phyloP scores from a whole-genome alignment of 1,139 yeast genomes.

The Citeromyces siamensis region DNA sequence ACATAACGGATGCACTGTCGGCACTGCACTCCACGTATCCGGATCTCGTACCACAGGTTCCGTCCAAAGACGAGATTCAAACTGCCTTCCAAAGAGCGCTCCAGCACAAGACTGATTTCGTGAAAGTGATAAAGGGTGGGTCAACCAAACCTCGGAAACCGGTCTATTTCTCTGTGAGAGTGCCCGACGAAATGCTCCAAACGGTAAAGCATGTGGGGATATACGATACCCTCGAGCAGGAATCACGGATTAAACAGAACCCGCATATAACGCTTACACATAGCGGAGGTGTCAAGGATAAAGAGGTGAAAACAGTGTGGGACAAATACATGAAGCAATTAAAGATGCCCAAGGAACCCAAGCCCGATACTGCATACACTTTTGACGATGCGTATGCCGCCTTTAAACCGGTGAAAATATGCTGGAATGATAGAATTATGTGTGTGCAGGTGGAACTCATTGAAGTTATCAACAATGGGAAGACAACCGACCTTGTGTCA shows the following conservation, averaged over 20 bases:
- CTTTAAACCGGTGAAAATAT: constrained; percentile 29
- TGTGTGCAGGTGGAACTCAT: constrained; percentile 40
- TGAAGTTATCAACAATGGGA: constrained; percentile 14
- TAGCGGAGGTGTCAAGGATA: constrained; percentile 15
- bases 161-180: constrained; percentile 17
- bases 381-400: constrained; percentile 18
- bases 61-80: constrained; percentile 26
- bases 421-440: constrained; percentile 40
- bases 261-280: constrained; percentile 72
- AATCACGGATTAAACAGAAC: constrained; percentile 32
- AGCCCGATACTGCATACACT: constrained; percentile 6
- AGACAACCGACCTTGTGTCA: constrained; percentile 14
- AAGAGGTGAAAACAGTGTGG: constrained; percentile 11
- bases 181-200: constrained; percentile 8
- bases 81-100: constrained; percentile 37
- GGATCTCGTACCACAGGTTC: constrained; percentile 28
- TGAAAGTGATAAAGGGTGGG: constrained; percentile 22
- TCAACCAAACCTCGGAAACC: constrained; percentile 17
- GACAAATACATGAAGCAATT: constrained; percentile 8
- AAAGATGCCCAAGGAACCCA: constrained; percentile 8
- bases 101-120: constrained; percentile 34
- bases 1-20: constrained; percentile 32
- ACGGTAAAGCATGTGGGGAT: constrained; percentile 5
- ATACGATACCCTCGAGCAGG: constrained; percentile 7
- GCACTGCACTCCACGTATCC: constrained; percentile 31